Evolutionary conservation across 176 grass and related monocot genomes (phyloP).

Genomic region (Paspalum notatum): DNA sequence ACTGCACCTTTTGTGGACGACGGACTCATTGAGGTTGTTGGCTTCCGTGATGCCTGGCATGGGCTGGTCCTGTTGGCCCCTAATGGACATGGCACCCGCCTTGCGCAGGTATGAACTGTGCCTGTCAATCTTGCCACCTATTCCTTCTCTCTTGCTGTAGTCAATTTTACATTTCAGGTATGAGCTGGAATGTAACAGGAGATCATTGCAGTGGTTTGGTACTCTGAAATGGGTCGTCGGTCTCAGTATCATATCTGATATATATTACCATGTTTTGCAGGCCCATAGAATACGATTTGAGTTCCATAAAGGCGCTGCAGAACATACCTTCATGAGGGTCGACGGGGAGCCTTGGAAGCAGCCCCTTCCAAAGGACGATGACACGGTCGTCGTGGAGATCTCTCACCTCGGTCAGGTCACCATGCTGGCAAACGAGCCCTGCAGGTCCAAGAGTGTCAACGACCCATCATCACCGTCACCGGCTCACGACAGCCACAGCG

Average conservation of each 20-base stretch:
- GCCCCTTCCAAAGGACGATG: slow-evolving; percentile 68
- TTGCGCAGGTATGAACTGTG: slow-evolving; percentile 64
- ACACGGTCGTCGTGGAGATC: slow-evolving; percentile 76
- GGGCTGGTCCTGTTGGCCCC: slow-evolving; percentile 85
- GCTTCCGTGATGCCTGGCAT: slow-evolving; percentile 93
- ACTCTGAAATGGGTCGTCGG: not conserved
- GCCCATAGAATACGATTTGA: slow-evolving; percentile 73
- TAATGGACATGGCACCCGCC: slow-evolving; percentile 82
- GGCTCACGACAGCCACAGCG: not conserved
- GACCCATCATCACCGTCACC: slow-evolving; percentile 29
- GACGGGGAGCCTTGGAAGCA: slow-evolving; percentile 97
- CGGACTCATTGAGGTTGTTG: slow-evolving; percentile 80
- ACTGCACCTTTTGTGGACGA: slow-evolving; percentile 78
- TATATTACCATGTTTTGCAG: slow-evolving; percentile 26
- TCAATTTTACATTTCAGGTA: not conserved
- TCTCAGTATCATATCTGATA: not conserved
- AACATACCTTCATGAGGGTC: slow-evolving; percentile 83
- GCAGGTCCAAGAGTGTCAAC: slow-evolving; percentile 62
- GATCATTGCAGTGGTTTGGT: not conserved
- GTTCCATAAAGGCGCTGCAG: slow-evolving; percentile 65
- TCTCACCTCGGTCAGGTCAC: slow-evolving; percentile 75
- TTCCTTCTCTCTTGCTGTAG: not conserved
- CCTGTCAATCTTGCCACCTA: not conserved
- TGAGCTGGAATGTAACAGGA: not conserved
- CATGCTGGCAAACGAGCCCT: slow-evolving; percentile 67